Conservation (phyloP, 2,329 filamentous ascomycete genomes). For the Diaporthe citri region DNA sequence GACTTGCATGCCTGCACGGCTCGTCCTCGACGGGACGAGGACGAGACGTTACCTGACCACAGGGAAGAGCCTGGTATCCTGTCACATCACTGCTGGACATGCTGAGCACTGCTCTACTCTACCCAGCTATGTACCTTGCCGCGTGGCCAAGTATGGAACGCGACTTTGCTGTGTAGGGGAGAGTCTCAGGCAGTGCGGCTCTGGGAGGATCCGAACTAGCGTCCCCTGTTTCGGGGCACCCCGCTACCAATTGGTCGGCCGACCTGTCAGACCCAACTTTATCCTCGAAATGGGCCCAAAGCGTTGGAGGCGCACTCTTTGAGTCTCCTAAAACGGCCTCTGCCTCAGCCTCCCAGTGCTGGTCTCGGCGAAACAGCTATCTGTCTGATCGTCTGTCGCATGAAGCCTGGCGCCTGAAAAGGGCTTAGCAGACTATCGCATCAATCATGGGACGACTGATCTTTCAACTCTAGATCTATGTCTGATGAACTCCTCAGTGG, state of each 20-base stretch:
- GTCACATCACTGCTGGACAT: neutral
- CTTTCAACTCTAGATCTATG: slow-evolving; percentile 26
- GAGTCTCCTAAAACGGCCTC: slow-evolving; percentile 33
- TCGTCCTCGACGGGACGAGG: slow-evolving; percentile 23
- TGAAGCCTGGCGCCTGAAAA: slow-evolving; percentile 21
- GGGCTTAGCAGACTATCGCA: slow-evolving; percentile 4
- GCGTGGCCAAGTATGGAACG: slow-evolving; percentile 4
- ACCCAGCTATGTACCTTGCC: neutral
- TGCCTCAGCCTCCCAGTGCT: slow-evolving; percentile 37
- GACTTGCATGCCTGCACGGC: slow-evolving; percentile 24
- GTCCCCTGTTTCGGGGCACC: slow-evolving; percentile 6
- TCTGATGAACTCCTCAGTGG: slow-evolving; percentile 23
- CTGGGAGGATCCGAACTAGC: slow-evolving; percentile 33
- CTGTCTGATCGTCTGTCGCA: slow-evolving; percentile 38
- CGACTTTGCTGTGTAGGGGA: slow-evolving; percentile 16
- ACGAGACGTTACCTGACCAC: neutral
- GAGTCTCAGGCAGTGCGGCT: slow-evolving; percentile 33
- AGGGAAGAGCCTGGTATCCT: neutral
- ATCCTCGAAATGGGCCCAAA: slow-evolving; percentile 25
- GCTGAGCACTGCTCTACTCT: neutral
- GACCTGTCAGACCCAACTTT: slow-evolving; percentile 34
- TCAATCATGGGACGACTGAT: slow-evolving; percentile 27
- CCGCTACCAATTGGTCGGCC: slow-evolving; percentile 20
- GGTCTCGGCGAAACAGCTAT: slow-evolving; percentile 30
- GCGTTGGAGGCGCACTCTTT: slow-evolving; percentile 32